Percentiles rank a stretch among this genome's conserved stretches.
Evolutionary conservation across 352 stramenopile species (phyloP).

Genomic region (Pythium sukuiense): DNA sequence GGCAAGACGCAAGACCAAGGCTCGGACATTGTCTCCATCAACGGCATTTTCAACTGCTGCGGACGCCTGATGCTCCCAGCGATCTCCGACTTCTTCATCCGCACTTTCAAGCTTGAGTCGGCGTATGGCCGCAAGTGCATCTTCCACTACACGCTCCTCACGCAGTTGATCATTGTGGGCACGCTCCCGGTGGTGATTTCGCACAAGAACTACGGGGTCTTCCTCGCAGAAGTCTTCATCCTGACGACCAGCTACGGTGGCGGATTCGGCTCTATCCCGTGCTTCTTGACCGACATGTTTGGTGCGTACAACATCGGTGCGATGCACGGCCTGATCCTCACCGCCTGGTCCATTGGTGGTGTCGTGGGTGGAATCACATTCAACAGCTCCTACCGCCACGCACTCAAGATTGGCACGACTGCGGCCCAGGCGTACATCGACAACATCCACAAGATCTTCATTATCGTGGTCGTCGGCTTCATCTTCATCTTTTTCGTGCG

Average conservation of each 20-base stretch:
- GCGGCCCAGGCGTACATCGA: slow-evolving; percentile 57
- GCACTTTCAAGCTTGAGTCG: slow-evolving; percentile 44
- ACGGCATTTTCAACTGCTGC: slow-evolving; percentile 55
- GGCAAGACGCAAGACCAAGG: slow-evolving; percentile 34
- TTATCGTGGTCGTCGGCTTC: slow-evolving; percentile 56
- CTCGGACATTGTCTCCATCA: slow-evolving; percentile 47
- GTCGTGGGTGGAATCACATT: slow-evolving; percentile 74
- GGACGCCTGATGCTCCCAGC: slow-evolving; percentile 45
- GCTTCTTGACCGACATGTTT: slow-evolving; percentile 82
- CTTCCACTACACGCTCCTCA: slow-evolving; percentile 57
- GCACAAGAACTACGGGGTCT: slow-evolving; percentile 53
- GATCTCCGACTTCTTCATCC: slow-evolving; percentile 42
- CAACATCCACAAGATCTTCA: slow-evolving; percentile 67
- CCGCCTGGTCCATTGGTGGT: slow-evolving; percentile 73
- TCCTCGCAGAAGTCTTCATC: slow-evolving; percentile 64
- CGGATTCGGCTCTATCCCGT: slow-evolving; percentile 72
- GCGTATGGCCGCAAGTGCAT: slow-evolving; percentile 50
- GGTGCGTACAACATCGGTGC: slow-evolving; percentile 80
- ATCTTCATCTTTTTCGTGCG: slow-evolving; percentile 62
- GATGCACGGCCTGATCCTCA: slow-evolving; percentile 76
- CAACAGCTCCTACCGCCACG: slow-evolving; percentile 50
- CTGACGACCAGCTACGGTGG: slow-evolving; percentile 71
- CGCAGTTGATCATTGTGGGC: slow-evolving; percentile 63
- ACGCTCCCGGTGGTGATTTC: slow-evolving; percentile 62
- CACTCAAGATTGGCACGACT: slow-evolving; percentile 35